Conservation (phyloP, 164 flowering plant genomes). For the Tetracentron sinense region DNA sequence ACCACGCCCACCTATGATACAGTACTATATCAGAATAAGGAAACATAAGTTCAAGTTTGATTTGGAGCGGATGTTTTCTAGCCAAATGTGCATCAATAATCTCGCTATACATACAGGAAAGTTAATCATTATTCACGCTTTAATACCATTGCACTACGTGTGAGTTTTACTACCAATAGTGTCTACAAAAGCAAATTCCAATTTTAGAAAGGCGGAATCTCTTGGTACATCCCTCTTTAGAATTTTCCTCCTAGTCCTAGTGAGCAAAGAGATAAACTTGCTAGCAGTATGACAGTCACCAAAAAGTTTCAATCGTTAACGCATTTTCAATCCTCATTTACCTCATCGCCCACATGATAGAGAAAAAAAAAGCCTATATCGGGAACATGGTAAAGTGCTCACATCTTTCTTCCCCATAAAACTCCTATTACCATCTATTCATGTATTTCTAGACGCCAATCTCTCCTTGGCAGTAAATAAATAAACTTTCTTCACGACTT, state of each 20-base stretch:
- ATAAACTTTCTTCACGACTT: slow-evolving; percentile 8
- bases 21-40: too few relatives aligned
- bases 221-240: neutral
- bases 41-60: too few relatives aligned
- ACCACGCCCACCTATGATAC: too few relatives aligned
- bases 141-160: too few relatives aligned
- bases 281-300: slow-evolving; percentile 1
- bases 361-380: neutral
- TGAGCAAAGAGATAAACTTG: slow-evolving; percentile 1
- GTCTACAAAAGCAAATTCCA: neutral
- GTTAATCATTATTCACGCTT: too few relatives aligned
- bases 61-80: too few relatives aligned
- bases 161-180: too few relatives aligned
- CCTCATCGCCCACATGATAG: slow-evolving; percentile 5
- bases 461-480: slow-evolving; percentile 14
- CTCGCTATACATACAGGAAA: too few relatives aligned
- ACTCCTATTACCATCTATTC: neutral
- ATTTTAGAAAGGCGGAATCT: neutral
- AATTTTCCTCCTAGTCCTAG: neutral
- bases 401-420: slow-evolving; percentile 1
- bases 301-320: neutral
- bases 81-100: too few relatives aligned
- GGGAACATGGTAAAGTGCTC: neutral
- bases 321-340: slow-evolving; percentile 6
- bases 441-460: neutral